These are phyloP conservation scores for Schizochytrium sp. DNA, from an alignment of 108 stramenopile species.

Conservation along the genomic window DNA sequence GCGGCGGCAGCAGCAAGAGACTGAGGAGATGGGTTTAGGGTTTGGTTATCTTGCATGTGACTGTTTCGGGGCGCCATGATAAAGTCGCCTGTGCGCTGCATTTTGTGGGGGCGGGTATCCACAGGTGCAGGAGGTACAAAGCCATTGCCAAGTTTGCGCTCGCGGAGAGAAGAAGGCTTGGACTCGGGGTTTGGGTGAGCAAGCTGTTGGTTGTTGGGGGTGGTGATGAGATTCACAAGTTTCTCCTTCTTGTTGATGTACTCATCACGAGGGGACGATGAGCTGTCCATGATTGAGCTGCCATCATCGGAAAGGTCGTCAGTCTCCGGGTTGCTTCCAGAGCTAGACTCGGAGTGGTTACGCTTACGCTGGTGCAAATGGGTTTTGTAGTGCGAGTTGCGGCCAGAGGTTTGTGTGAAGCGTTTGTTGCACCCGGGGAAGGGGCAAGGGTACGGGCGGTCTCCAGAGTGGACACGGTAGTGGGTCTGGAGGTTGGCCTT, in stretches of 20 bases:
- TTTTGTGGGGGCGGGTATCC: too few relatives aligned
- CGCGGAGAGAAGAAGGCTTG: too few relatives aligned
- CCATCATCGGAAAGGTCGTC: neutral
- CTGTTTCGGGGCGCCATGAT: too few relatives aligned
- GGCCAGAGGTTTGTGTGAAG: constrained; percentile 41
- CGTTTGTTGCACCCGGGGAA: constrained; percentile 52
- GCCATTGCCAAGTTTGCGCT: too few relatives aligned
- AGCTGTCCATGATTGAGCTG: too few relatives aligned
- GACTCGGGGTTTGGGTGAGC: too few relatives aligned
- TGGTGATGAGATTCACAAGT: neutral
- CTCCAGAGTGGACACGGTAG: constrained; percentile 36
- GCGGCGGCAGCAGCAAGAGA: neutral
- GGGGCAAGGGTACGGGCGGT: constrained; percentile 22
- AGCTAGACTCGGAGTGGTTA: constrained; percentile 24
- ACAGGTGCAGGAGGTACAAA: too few relatives aligned
- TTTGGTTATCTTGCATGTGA: too few relatives aligned
- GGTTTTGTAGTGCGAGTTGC: constrained; percentile 61
- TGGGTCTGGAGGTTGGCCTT: constrained; percentile 56
- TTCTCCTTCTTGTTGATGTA: neutral
- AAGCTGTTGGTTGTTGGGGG: too few relatives aligned
- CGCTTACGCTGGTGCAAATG: constrained; percentile 49
- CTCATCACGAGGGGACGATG: too few relatives aligned
- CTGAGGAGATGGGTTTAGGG: neutral
- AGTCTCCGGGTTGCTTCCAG: neutral
- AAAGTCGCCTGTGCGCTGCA: too few relatives aligned